Percentiles rank a stretch among this genome's conserved stretches.
Conservation (phyloP, 2,329 filamentous ascomycete species). For the Diaporthe caulivora region DNA sequence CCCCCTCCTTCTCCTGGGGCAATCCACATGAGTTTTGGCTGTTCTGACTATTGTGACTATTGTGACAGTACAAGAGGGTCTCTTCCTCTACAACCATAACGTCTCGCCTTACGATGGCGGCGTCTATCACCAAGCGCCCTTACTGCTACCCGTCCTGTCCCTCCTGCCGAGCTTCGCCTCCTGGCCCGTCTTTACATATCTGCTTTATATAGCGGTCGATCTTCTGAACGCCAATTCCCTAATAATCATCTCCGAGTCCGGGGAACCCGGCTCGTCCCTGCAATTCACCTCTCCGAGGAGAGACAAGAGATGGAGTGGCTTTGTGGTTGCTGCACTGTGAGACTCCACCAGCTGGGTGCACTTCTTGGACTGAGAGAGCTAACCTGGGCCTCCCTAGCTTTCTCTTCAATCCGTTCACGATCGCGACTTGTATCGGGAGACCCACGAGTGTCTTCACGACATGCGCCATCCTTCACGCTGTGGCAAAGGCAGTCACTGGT, state of each 20-base stretch:
- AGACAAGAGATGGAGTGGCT: conserved; percentile 78
- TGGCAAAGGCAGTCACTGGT: conserved; percentile 83
- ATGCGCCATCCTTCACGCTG: conserved; percentile 85
- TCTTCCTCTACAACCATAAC: conserved; percentile 96
- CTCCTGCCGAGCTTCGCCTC: conserved; percentile 79
- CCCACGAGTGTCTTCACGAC: conserved; percentile 92
- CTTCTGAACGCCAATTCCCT: conserved; percentile 85
- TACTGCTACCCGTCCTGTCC: conserved; percentile 92
- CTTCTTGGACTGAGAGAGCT: conserved; percentile 27
- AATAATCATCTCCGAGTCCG: conserved; percentile 82
- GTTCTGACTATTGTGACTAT: conserved; percentile 28
- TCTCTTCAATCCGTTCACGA: conserved; percentile 94
- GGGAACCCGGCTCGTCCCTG: conserved; percentile 79
- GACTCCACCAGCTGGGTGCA: conserved; percentile 43
- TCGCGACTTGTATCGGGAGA: conserved; percentile 89
- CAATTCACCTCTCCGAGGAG: conserved; percentile 84
- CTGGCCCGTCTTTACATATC: conserved; percentile 79
- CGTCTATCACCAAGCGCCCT: conserved; percentile 83
- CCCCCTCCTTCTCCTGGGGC: background rate
- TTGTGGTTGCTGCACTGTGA: conserved; percentile 84
- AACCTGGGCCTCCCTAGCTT: conserved; percentile 66
- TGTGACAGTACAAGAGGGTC: conserved; percentile 85
- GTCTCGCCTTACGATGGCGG: conserved; percentile 98
- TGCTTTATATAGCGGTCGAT: conserved; percentile 86
- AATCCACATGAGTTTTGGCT: background rate